These are phyloP conservation scores for Actinomortierella wolfii DNA, from an alignment of 371 early-diverging fungal species.

Conservation along the genomic window DNA sequence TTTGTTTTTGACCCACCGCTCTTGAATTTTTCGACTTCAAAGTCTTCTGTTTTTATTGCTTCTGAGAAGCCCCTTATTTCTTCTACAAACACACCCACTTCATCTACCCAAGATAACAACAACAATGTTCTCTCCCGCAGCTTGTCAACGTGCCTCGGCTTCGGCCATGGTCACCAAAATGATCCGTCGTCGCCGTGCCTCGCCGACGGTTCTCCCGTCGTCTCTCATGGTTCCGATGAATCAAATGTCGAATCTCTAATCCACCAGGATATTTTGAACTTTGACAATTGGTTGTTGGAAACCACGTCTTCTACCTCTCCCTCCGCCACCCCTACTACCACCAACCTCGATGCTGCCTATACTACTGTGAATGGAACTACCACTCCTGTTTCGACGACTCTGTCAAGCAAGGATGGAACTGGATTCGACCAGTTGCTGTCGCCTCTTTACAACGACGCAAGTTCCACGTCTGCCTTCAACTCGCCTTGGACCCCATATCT, in stretches of 20 bases:
- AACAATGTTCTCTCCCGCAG: slow-evolving; percentile 6
- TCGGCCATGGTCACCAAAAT: neutral
- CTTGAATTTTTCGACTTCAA: slow-evolving; percentile 9
- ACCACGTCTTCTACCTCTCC: slow-evolving; percentile 12
- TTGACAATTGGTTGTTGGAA: slow-evolving; percentile 1
- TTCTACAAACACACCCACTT: slow-evolving; percentile 7
- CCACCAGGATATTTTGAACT: slow-evolving; percentile 5
- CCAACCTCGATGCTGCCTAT: slow-evolving; percentile 15
- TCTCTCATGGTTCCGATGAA: slow-evolving; percentile 4
- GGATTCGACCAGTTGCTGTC: slow-evolving; percentile 42
- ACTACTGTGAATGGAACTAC: slow-evolving; percentile 7
- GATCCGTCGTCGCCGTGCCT: slow-evolving; percentile 11
- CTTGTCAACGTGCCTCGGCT: too few species aligned
- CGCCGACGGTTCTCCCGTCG: slow-evolving; percentile 7
- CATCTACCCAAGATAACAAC: slow-evolving; percentile 7
- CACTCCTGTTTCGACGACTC: neutral
- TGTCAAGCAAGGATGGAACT: slow-evolving; percentile 10
- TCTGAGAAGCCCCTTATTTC: slow-evolving; percentile 14
- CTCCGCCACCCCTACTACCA: slow-evolving; percentile 22
- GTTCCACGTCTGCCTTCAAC: slow-evolving; percentile 36
- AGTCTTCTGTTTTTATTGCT: slow-evolving; percentile 1
- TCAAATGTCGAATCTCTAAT: slow-evolving; percentile 12
- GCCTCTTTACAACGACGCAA: slow-evolving; percentile 29
- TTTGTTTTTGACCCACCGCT: slow-evolving; percentile 32
- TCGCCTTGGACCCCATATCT: slow-evolving; percentile 37